Evolutionary conservation across 805 yeast species (phyloP), one percentile per base, ranked within the genome.

Genomic region (Metschnikowia santaceciliae): DNA sequence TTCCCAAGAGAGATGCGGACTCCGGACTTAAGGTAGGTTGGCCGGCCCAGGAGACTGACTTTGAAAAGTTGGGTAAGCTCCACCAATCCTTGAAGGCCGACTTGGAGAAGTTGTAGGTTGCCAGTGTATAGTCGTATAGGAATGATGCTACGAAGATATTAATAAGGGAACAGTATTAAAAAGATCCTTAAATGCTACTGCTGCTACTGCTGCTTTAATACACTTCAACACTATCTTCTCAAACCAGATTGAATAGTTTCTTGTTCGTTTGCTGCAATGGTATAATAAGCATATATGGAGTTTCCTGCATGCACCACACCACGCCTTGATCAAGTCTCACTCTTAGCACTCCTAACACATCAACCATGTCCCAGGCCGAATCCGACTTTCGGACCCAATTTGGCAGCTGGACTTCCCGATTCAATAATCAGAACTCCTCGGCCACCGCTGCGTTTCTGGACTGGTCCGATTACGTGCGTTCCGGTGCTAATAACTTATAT

Each of bases 11-110:
- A 52, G 84, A 83, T 61, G 73, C 69, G 1, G 77, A 78, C 38
- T 75, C 91, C 17, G 99, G 99, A 1, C 77, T 92, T 56, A 78
- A 77, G 34, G 90, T 92, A 32, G 96, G 94, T 26, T 94, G 99
- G 98, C 98, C 98, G n/a, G 84, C 90, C 17, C 80, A 83, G 60
- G 81, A 76, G 50, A 87, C 92, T 32, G 87, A 88, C 64, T 83
- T 88, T 68, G 90, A 76, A 13, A 81, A 84, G 48, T 74, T 91
- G 64, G 85, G 86, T 48, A 75, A 77, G 53, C 72, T 81, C 40
- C 95, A 89, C 63, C 80, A 82, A 59, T 77, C 81, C 54, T 67
- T 91, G 56, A 54, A 52, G 55, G 60, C 60, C 17, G 60, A 59
- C 36, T 62, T 64, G 59, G 57, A 60, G 55, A 57, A 57, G 48